Evolutionary conservation across 495 filamentous ascomycete species (phyloP).

Genomic region (Xylaria acuta): DNA sequence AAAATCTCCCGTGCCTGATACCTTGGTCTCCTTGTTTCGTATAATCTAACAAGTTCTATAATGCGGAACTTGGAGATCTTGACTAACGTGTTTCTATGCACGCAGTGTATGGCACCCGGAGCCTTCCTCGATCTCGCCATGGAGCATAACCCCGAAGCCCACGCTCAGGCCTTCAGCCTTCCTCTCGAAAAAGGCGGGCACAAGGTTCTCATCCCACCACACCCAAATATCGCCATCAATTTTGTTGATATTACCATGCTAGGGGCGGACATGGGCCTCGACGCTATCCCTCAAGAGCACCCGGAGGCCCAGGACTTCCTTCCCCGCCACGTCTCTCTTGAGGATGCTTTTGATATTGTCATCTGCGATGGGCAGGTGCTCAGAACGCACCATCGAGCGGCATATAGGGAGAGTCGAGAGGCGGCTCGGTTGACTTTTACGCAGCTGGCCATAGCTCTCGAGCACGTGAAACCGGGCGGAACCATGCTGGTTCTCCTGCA

Average conservation of each 20-base stretch:
- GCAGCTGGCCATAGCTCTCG: conserved; percentile 57
- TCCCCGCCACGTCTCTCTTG: conserved; percentile 34
- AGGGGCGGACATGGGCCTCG: conserved; percentile 55
- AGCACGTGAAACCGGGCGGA: conserved; percentile 50
- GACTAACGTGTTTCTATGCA: not conserved
- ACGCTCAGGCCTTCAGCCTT: conserved; percentile 52
- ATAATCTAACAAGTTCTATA: not conserved
- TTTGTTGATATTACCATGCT: conserved; percentile 64
- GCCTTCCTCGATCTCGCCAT: conserved; percentile 52
- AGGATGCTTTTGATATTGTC: conserved; percentile 56
- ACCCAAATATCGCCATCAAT: conserved; percentile 28
- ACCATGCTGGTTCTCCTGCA: conserved; percentile 60
- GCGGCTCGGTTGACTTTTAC: conserved; percentile 45
- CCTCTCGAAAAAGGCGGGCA: conserved; percentile 51
- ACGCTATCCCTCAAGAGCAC: conserved; percentile 48
- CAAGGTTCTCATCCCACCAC: conserved; percentile 41
- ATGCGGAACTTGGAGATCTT: not conserved
- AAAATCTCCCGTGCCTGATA: not conserved
- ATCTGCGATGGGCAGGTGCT: conserved; percentile 66
- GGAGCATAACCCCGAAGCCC: conserved; percentile 44
- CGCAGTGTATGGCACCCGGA: conserved; percentile 62
- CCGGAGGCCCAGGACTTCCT: conserved; percentile 53
- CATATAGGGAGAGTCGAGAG: conserved; percentile 53
- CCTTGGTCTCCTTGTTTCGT: not conserved
- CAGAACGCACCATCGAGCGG: conserved; percentile 49